A percentile compares a stretch with the other conserved stretches of the same genome.
phyloP scores from a whole-genome alignment of 2,329 filamentous ascomycete species.

The Calycina herbarum region DNA sequence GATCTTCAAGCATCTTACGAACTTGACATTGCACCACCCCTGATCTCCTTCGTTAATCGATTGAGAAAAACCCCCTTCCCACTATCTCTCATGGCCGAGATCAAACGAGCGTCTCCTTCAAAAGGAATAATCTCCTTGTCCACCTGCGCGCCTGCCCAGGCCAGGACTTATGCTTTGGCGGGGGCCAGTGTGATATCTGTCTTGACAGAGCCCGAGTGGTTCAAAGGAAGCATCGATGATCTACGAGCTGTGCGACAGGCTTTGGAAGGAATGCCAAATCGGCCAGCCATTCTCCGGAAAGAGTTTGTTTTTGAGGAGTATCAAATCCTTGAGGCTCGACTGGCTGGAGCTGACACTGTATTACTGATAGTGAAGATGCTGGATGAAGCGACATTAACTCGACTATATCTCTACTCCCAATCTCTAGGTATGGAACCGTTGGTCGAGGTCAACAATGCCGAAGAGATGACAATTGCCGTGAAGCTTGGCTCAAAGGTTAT shows the following conservation, averaged over 20 bases:
- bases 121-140: constrained; percentile 91
- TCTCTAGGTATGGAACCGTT: constrained; percentile 95
- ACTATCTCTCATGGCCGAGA: constrained; percentile 95
- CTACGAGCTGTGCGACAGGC: constrained; percentile 83
- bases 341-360: constrained; percentile 92
- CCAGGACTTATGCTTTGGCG: constrained; percentile 85
- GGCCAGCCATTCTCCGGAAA: constrained; percentile 89
- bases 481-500: constrained; percentile 87
- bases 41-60: constrained; percentile 76
- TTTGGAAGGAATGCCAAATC: constrained; percentile 86
- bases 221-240: constrained; percentile 97
- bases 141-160: constrained; percentile 85
- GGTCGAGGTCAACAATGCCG: constrained; percentile 91
- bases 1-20: constrained; percentile 88
- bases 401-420: constrained; percentile 83
- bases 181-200: constrained; percentile 97
- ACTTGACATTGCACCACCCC: constrained; percentile 79
- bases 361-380: constrained; percentile 99
- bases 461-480: constrained; percentile 89
- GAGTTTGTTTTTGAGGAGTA: constrained; percentile 99
- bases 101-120: constrained; percentile 93
- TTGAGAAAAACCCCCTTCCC: constrained; percentile 80
- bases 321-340: constrained; percentile 89
- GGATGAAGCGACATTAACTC: constrained; percentile 68
- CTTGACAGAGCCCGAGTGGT: constrained; percentile 98